Percentiles rank a stretch among this genome's conserved stretches.
Conservation (phyloP, 495 filamentous ascomycete species). For the Chaetomium cochliodes region DNA sequence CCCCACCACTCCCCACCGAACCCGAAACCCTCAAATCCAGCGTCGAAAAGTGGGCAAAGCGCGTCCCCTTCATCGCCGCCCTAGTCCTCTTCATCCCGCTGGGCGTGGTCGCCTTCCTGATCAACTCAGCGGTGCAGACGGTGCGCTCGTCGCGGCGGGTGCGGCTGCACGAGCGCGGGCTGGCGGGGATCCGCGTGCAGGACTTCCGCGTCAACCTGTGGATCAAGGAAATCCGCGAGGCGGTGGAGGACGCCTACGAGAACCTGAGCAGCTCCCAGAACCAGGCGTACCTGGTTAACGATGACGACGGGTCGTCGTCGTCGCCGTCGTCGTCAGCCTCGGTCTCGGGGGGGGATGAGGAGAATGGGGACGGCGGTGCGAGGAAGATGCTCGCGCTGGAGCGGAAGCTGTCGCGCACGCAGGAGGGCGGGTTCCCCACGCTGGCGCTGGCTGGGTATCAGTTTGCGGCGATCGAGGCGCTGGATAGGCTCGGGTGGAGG, state of each 20-base stretch:
- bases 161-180: constrained; percentile 68
- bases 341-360: not conserved
- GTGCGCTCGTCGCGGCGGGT: constrained; percentile 70
- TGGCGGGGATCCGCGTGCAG: constrained; percentile 58
- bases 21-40: constrained; percentile 31
- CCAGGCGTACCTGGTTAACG: constrained; percentile 54
- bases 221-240: constrained; percentile 66
- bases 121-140: constrained; percentile 74
- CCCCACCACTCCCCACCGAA: constrained; percentile 35
- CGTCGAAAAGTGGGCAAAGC: constrained; percentile 34
- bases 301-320: constrained; percentile 5
- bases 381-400: constrained; percentile 40
- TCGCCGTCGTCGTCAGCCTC: not conserved
- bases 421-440: constrained; percentile 50
- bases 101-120: constrained; percentile 63
- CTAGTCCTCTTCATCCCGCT: constrained; percentile 67
- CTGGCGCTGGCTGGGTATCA: constrained; percentile 77
- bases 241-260: constrained; percentile 72
- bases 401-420: constrained; percentile 35
- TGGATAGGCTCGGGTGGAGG: constrained; percentile 71
- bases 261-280: constrained; percentile 61
- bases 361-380: not conserved
- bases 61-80: constrained; percentile 59
- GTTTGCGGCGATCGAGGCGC: constrained; percentile 73
- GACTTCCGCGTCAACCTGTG: constrained; percentile 75